Evolutionary conservation across 164 flowering plant species (phyloP).

Genomic region (Liriodendron chinense): DNA sequence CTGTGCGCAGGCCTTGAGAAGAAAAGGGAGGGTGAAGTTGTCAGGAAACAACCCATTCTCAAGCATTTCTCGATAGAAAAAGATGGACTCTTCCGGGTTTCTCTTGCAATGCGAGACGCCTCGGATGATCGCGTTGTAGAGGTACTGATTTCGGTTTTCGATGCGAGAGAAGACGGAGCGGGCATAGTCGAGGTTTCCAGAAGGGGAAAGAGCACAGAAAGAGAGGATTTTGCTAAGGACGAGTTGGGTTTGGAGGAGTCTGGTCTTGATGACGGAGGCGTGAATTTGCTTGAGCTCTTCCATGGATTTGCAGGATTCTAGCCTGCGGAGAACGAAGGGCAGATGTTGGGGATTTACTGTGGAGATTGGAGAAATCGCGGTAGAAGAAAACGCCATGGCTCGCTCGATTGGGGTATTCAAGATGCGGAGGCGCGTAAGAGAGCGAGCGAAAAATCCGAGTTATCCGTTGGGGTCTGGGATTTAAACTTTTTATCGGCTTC

Average conservation of each 20-base stretch:
- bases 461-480: too few species aligned
- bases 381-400: not conserved
- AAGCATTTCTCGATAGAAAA: constrained; percentile 12
- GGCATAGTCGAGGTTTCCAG: constrained; percentile 18
- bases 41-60: constrained; percentile 12
- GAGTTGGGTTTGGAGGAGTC: constrained; percentile 14
- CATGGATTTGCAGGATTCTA: constrained; percentile 19
- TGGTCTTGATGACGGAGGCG: constrained; percentile 12
- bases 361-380: not conserved
- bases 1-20: constrained; percentile 17
- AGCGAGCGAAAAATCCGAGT: too few species aligned
- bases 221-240: constrained; percentile 16
- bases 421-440: too few species aligned
- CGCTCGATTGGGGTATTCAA: not conserved
- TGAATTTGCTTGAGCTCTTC: constrained; percentile 21
- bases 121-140: constrained; percentile 18
- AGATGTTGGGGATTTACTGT: not conserved
- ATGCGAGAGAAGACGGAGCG: constrained; percentile 2
- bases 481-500: too few species aligned
- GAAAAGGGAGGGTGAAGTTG: constrained; percentile 17
- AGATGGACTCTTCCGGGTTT: constrained; percentile 3
- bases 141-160: constrained; percentile 3
- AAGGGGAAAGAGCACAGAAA: constrained; percentile 12
- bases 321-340: constrained; percentile 11
- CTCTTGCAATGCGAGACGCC: constrained; percentile 8